A percentile compares a stretch with the other conserved stretches of the same genome.
Conservation (phyloP, 2,329 filamentous ascomycete genomes). For the Monilinia vaccinii-corymbosi region DNA sequence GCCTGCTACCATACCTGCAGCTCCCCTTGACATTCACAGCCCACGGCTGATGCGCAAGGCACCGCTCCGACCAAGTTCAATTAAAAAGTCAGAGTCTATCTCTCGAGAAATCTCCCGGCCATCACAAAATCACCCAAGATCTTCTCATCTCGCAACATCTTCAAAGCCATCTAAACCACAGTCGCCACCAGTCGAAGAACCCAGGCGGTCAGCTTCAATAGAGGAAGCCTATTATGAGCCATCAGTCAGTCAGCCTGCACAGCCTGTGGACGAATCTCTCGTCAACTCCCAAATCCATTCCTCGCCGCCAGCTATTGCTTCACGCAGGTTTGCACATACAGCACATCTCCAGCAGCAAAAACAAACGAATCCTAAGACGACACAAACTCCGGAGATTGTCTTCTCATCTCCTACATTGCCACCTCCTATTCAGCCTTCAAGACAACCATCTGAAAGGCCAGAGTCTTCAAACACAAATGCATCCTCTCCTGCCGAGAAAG, state of each 20-base stretch:
- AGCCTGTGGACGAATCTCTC: slow-evolving; percentile 13
- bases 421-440: slow-evolving; percentile 20
- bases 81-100: not conserved
- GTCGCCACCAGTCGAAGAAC: slow-evolving; percentile 18
- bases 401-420: slow-evolving; percentile 30
- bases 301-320: slow-evolving; percentile 26
- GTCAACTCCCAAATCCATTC: slow-evolving; percentile 24
- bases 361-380: slow-evolving; percentile 17
- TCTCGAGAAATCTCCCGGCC: not conserved
- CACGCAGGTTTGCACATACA: slow-evolving; percentile 25
- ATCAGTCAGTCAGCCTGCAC: not conserved
- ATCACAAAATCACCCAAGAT: not conserved
- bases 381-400: slow-evolving; percentile 27
- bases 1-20: slow-evolving; percentile 19
- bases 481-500: slow-evolving; percentile 25
- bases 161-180: slow-evolving; percentile 27
- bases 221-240: not conserved
- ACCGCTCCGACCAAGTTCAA: slow-evolving; percentile 1
- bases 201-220: not conserved
- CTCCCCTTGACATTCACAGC: slow-evolving; percentile 13
- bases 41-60: slow-evolving; percentile 15
- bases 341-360: slow-evolving; percentile 24
- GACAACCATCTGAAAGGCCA: slow-evolving; percentile 10
- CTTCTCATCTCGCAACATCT: slow-evolving; percentile 14
- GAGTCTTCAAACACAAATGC: slow-evolving; percentile 5